Evolutionary conservation across 1,139 yeast species (phyloP), one percentile per base, ranked within the genome.

Genomic region (Debaryomycetaceae sp.): DNA sequence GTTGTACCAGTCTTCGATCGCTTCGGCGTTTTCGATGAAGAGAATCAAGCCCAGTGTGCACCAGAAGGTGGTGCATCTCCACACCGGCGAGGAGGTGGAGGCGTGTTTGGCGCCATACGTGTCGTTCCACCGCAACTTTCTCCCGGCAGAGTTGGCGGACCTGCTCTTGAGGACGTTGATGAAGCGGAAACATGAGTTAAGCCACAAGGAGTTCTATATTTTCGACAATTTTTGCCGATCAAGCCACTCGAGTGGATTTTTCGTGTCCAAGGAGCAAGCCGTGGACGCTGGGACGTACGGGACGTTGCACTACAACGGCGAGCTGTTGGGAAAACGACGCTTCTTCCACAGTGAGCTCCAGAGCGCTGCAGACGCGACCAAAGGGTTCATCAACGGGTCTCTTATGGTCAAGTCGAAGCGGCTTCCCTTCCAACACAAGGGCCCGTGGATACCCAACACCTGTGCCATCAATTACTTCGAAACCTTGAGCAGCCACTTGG

Each of bases 181-280:
- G 47, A 57, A 65, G 1, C 77, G 75, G 36, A 62, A 69, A 5
- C 53, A 65, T 1, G 46, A 54, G 0, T 78, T 81, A 65, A 51
- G 53, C 1, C 60, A 65, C 2, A 66, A 68, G 13, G 65, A 68
- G 46, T 86, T 86, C 55, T 72, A 76, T 46, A 65, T 86, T 13
- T 85, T 84, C 53, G 89, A 83, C 1, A 76, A 82, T 22, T 59
- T 68, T 42, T 84, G 87, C 41, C 58, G 56, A 6, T 78, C 90
- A 0, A 75, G 78, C 24, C 88, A 83, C 54, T 59, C 62, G 6
- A 58, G 78, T 9, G 68, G 71, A 5, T 43, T 72, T 36, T 78
- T 75, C 52, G 47, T 62, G 33, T 58, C 58, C 24, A 42, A 63
- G 1, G 42, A 37, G 11, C 43, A 38, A 7, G 52, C 52, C 11